Base-by-base conservation (phyloP, 768 basidiomycete genomes). In the Boletus reticuloceps region DNA sequence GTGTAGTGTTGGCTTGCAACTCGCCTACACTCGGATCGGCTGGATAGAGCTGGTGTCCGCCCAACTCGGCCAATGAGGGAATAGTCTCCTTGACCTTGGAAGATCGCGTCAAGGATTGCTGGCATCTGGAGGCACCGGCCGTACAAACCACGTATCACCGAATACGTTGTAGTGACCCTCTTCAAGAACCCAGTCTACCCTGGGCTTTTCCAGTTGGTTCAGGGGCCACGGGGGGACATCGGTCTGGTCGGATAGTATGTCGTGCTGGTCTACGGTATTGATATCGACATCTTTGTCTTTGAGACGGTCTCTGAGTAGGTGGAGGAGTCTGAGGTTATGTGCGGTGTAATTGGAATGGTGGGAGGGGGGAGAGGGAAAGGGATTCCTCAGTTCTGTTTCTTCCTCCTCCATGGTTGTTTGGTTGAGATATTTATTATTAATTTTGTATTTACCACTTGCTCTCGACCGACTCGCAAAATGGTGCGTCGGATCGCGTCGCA, bases 61-160 rank as follows among this genome's bases (percentile, higher is more conserved):
- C 94, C 19, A 82, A 71, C 55, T 94, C 92, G 57, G 81, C 86
- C n/a, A 95, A 72, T 2, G 89, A 89, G 2, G 89, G 88, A 29
- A 92, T 85, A 16, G 77, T 84, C 64, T 94, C 91, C 64, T 93
- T 89, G 50, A 94, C 83, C 90, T 93, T 39, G 36, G 47, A 48
- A 34, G 42, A 55, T 27, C n/a, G 34, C 16, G 62, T 67, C 17
- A 61, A 60, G 51, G 49, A 50, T 51, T 58, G 61, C 42, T 59
- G 40, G 41, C 42, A 44, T 32, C 32, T 51, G 47, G 29, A 59
- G 46, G 61, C 34, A 48, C 41, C 12, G 19, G 62, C 69, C 89
- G 72, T 75, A 94, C 91, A 82, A 88, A 88, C 89, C 91, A 96
- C 63, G 80, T 79, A 68, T 94, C 90, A n/a, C 91, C 92, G 71